These are phyloP conservation scores for Rhodamnia argentea DNA, from an alignment of 345 rosid species.

Conservation along the genomic window DNA sequence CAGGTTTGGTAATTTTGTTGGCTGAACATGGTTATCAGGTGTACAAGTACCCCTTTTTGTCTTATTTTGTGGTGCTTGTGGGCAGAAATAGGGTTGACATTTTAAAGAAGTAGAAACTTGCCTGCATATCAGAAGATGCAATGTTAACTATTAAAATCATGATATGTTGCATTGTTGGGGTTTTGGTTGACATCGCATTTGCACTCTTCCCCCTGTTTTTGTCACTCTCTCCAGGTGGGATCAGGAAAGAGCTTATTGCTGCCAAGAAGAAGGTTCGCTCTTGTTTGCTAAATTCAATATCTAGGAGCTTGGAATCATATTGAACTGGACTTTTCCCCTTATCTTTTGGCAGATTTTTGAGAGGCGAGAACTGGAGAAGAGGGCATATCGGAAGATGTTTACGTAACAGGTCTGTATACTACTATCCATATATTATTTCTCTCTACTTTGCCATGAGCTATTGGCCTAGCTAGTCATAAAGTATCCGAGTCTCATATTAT, in stretches of 20 bases:
- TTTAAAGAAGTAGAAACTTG: neutral
- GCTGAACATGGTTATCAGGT: neutral
- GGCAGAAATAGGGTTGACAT: neutral
- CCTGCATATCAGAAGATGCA: neutral
- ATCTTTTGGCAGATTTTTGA: slow-evolving; percentile 44
- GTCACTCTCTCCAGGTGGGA: slow-evolving; percentile 44
- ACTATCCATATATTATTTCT: neutral
- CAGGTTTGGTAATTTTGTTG: neutral
- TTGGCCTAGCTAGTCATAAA: neutral
- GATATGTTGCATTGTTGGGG: neutral
- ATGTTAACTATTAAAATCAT: neutral
- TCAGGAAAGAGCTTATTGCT: slow-evolving; percentile 68
- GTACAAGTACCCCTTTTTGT: neutral
- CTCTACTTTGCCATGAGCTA: neutral
- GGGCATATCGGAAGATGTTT: slow-evolving; percentile 72
- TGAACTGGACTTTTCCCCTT: neutral
- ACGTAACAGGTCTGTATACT: slow-evolving; percentile 6
- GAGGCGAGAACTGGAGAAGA: slow-evolving; percentile 59
- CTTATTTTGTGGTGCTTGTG: neutral
- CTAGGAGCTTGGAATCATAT: neutral
- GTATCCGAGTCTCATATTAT: neutral
- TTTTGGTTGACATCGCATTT: neutral
- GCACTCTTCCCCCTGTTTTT: neutral
- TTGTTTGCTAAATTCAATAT: neutral
- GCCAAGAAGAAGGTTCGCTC: slow-evolving; percentile 70